These are phyloP conservation scores for Cetradonia linearis DNA, from an alignment of 495 filamentous ascomycete genomes.

Conservation along the genomic window DNA sequence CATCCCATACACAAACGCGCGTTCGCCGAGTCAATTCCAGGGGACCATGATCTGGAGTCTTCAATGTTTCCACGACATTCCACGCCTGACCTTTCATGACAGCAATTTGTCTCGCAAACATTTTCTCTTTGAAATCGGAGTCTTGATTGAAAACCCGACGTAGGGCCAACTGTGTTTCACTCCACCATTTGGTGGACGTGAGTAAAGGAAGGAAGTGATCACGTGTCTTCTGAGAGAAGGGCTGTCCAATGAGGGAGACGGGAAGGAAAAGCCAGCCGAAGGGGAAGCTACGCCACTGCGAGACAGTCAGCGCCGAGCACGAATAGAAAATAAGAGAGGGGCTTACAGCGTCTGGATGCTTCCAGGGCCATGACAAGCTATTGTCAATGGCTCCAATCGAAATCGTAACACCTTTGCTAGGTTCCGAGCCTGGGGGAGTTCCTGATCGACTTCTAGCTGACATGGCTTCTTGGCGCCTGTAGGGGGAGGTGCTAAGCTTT, in stretches of 20 bases:
- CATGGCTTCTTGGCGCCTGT: constrained; percentile 77
- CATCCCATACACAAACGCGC: constrained; percentile 95
- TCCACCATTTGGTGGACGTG: constrained; percentile 94
- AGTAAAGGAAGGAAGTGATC: constrained; percentile 89
- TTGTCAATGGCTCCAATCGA: constrained; percentile 93
- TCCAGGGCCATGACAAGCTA: constrained; percentile 97
- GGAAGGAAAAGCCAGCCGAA: constrained; percentile 98
- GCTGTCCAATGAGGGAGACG: constrained; percentile 89
- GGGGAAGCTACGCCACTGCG: constrained; percentile 75
- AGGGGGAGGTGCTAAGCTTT: constrained; percentile 50
- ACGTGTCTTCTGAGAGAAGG: constrained; percentile 84
- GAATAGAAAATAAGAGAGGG: not conserved
- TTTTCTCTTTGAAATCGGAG: constrained; percentile 91
- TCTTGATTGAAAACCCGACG: constrained; percentile 81
- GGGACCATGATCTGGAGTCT: constrained; percentile 82
- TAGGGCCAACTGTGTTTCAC: constrained; percentile 78
- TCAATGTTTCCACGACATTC: constrained; percentile 97
- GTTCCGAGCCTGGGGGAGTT: constrained; percentile 40
- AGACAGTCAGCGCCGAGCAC: constrained; percentile 4
- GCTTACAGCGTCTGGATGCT: constrained; percentile 86
- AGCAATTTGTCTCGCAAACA: constrained; percentile 93
- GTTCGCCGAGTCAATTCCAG: constrained; percentile 83
- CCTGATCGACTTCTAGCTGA: constrained; percentile 55
- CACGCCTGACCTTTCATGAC: constrained; percentile 99
- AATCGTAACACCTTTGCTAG: constrained; percentile 48